Evolutionary conservation across 164 flowering plant species (phyloP).

Genomic region (Stephania japonica): DNA sequence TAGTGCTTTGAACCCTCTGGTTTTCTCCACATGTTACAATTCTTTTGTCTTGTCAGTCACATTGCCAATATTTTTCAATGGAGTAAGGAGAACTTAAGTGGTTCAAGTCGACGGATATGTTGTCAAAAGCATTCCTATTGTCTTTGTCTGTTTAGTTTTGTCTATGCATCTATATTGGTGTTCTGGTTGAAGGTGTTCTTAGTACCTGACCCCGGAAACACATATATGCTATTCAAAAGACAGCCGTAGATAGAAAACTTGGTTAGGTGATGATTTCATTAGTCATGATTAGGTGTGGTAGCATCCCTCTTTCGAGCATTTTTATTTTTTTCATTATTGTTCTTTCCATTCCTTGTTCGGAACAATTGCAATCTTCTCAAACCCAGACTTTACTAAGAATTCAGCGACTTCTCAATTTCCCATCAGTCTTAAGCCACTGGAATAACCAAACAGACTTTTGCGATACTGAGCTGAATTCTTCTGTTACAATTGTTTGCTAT

Average conservation of each 20-base stretch:
- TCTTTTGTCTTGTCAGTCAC: not conserved
- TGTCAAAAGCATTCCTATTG: not conserved
- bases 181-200: not conserved
- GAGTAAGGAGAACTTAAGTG: too few species aligned
- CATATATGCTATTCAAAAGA: not conserved
- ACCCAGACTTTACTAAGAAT: constrained; percentile 58
- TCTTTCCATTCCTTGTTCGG: constrained; percentile 28
- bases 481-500: constrained; percentile 77
- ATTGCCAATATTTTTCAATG: too few species aligned
- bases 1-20: not conserved
- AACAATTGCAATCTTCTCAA: constrained; percentile 61
- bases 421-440: constrained; percentile 61
- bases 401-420: constrained; percentile 49
- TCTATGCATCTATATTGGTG: not conserved
- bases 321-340: constrained; percentile 24
- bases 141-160: not conserved
- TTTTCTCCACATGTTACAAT: not conserved
- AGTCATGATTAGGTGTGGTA: constrained; percentile 1
- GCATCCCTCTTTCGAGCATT: constrained; percentile 9
- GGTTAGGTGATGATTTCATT: not conserved
- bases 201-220: too few species aligned
- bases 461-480: constrained; percentile 46
- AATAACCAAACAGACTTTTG: constrained; percentile 62
- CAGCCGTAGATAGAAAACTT: not conserved
- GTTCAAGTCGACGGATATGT: not conserved